Evolutionary conservation across 176 grass and related monocot genomes (phyloP), one percentile per base, ranked within the genome.

Genomic region (Luzula sylvatica): DNA sequence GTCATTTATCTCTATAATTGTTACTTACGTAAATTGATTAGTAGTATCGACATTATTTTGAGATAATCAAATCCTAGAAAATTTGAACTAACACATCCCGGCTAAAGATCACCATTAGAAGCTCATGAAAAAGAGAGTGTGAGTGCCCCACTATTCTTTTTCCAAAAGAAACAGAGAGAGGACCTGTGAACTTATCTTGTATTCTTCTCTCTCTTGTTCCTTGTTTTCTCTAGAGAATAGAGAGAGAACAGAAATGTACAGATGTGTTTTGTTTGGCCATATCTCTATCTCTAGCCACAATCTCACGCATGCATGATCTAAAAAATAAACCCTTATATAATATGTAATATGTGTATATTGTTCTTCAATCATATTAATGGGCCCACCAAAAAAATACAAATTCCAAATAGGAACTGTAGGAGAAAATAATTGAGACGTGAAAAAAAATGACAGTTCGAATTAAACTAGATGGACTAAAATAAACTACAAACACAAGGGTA

Each of bases 161-260:
- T 15, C 11, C 48, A 52, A 3, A 53, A 21, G 49, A 53, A 53
- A 53, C 11, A 11, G 25, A 13, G 25, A 13, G 22, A 53, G 50
- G n/a, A n/a, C 50, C 25, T 26, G 50, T 53, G 50, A 53, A 25
- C 50, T 53, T 53, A 1, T 25, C 22, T 53, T 53, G 50, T 53
- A 53, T 12, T 53, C 14, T 24, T 53, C 9, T 26, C 7, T 24
- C 8, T 53, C 8, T 25, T 35, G 30, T 53, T 3, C n/a, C 7
- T 28, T 12, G 50, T 26, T 29, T 15, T 53, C 4, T 53, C 50
- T 26, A 53, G 50, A 53, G 21, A 35, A 4, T 35, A 7, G 30
- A 35, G 30, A 53, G n/a, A 25, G 52, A 32, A 55, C 25, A 55
- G 52, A 4, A 16, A 15, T 55, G 52, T 25, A 55, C 24, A 55